Percentiles rank a stretch among this genome's conserved stretches.
Evolutionary conservation across 2,329 filamentous ascomycete genomes (phyloP).

Genomic region (Madurella fahalii): DNA sequence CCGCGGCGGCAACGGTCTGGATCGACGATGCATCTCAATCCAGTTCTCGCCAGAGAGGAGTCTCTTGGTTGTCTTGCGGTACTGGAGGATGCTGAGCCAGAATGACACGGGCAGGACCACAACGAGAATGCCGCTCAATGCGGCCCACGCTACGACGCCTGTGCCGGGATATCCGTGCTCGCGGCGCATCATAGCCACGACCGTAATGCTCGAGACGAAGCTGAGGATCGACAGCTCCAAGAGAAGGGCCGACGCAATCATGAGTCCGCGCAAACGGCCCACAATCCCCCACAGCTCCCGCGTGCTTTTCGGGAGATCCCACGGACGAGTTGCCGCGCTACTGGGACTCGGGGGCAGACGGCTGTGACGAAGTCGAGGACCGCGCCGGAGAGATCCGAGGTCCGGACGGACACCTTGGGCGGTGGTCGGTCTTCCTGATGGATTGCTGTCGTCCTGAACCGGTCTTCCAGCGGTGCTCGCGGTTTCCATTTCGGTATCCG

Average conservation of each 20-base stretch:
- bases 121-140: slow-evolving; percentile 12
- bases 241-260: slow-evolving; percentile 9
- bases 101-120: slow-evolving; percentile 6
- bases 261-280: slow-evolving; percentile 8
- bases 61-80: slow-evolving; percentile 9
- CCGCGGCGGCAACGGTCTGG: slow-evolving; percentile 23
- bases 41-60: slow-evolving; percentile 13
- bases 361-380: slow-evolving; percentile 16
- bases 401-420: slow-evolving; percentile 27
- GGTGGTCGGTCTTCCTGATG: slow-evolving; percentile 1
- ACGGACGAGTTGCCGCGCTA: slow-evolving; percentile 19
- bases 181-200: slow-evolving; percentile 2
- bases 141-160: slow-evolving; percentile 10
- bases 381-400: slow-evolving; percentile 30
- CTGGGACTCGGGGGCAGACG: slow-evolving; percentile 38
- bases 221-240: slow-evolving; percentile 12
- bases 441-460: not conserved
- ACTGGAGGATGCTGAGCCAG: slow-evolving; percentile 2
- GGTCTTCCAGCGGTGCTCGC: slow-evolving; percentile 18
- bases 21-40: slow-evolving; percentile 20
- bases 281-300: slow-evolving; percentile 11
- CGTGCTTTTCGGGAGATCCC: slow-evolving; percentile 2
- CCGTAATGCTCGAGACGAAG: slow-evolving; percentile 16
- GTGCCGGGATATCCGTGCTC: not conserved
- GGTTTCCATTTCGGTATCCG: slow-evolving; percentile 27